A percentile compares a stretch with the other conserved stretches of the same genome.
phyloP scores from a whole-genome alignment of 2,329 filamentous ascomycete genomes.

The Xylariaceae sp. region DNA sequence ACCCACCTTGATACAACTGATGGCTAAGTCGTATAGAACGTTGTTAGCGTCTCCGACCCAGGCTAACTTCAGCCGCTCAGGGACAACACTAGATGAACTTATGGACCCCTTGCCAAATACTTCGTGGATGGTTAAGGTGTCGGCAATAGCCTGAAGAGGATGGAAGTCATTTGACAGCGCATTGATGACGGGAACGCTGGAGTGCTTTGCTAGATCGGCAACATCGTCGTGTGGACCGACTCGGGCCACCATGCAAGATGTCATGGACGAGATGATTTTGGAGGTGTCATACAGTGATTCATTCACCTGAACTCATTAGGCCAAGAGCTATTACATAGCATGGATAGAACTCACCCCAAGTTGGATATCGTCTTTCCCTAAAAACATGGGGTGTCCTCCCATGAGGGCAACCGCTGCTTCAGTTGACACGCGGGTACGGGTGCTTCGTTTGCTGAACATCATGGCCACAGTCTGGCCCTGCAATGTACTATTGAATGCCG shows the following conservation, averaged over 20 bases:
- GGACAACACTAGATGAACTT: conserved; percentile 59
- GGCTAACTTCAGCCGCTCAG: conserved; percentile 86
- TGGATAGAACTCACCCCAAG: conserved; percentile 68
- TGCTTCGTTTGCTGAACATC: conserved; percentile 97
- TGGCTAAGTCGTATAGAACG: conserved; percentile 91
- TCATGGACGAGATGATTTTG: conserved; percentile 92
- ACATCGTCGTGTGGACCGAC: conserved; percentile 81
- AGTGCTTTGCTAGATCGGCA: conserved; percentile 71
- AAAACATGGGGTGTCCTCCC: conserved; percentile 94
- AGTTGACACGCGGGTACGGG: conserved; percentile 89
- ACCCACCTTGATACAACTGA: conserved; percentile 85
- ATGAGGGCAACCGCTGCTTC: conserved; percentile 88
- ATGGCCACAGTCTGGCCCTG: conserved; percentile 84
- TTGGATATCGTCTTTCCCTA: conserved; percentile 95
- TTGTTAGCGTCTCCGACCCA: conserved; percentile 99
- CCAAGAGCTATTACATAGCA: conserved; percentile 5
- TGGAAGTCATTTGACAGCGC: conserved; percentile 90
- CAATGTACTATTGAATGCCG: conserved; percentile 65
- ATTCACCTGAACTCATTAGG: conserved; percentile 66
- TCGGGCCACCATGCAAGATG: conserved; percentile 80
- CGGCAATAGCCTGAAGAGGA: conserved; percentile 91
- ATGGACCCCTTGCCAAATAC: conserved; percentile 61
- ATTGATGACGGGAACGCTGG: conserved; percentile 82
- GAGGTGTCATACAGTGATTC: conserved; percentile 94
- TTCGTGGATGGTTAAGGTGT: conserved; percentile 90